Evolutionary conservation across 2,329 filamentous ascomycete species (phyloP), one percentile per base, ranked within the genome.

Genomic region (Knufia fluminis): DNA sequence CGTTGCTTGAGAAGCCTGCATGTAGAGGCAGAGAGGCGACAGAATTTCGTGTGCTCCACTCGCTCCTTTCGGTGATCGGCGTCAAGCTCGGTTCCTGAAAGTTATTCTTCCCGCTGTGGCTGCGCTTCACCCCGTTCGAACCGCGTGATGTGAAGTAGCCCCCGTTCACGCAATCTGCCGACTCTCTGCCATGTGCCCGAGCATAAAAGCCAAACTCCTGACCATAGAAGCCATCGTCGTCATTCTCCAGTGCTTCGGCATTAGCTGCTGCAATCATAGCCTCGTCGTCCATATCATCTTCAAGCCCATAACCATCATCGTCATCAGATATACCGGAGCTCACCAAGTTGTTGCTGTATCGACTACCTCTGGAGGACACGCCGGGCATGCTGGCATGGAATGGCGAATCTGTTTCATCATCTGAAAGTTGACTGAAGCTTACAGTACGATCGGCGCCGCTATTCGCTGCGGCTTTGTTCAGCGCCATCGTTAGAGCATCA

Each of bases 131-230:
- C 2, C 73, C 73, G 51, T 82, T 76, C 14, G 83, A 67, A 2
- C 83, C 83, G 17, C 83, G 80, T 0, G 85, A 80, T 1, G 87
- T 88, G 62, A 97, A 97, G 67, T 87, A 95, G 17, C 92, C 92
- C 23, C 92, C 92, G 58, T 88, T 85, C 12, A 80, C 77, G 58
- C 84, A 86, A 48, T 85, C 69, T 4, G 72, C 68, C 33, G 71
- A 70, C 49, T 70, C 68, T 24, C 69, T 71, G 17, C 72, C 73
- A 41, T 73, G 64, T 9, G 68, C 64, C 16, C 69, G 66, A 20
- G 90, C 88, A 64, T 95, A 98, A 65, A 98, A 98, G 0, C 89
- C 90, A 62, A 98, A 98, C 64, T 98, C 92, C 58, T 89, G 84
- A 0, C 92, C 92, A 62, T 98, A 98, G 71, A 92, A 94, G 0